Conservation (phyloP, 2,329 filamentous ascomycete genomes). For the Aspergillus awamori region DNA sequence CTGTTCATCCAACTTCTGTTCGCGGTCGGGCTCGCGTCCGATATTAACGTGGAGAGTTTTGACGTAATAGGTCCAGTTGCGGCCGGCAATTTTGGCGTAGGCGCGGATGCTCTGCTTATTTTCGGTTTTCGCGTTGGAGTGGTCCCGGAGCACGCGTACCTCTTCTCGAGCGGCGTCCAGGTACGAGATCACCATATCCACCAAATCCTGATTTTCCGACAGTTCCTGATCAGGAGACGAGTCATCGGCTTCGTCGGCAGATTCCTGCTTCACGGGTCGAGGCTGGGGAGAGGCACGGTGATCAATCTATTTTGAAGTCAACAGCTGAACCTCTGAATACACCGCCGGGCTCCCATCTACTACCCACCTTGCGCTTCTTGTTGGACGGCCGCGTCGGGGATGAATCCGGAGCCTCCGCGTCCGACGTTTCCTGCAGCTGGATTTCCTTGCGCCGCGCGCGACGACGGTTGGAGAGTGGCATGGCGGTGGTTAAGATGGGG, state of each 20-base stretch:
- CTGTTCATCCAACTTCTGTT: constrained; percentile 46
- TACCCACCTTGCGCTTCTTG: constrained; percentile 53
- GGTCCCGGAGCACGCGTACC: constrained; percentile 47
- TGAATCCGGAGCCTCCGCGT: constrained; percentile 51
- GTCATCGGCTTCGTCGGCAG: constrained; percentile 45
- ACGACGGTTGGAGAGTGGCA: constrained; percentile 49
- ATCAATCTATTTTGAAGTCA: constrained; percentile 34
- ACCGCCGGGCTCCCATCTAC: background rate
- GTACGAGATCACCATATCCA: constrained; percentile 53
- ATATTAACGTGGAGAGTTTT: constrained; percentile 53
- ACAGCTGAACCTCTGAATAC: background rate
- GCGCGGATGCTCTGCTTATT: constrained; percentile 52
- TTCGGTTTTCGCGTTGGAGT: constrained; percentile 50
- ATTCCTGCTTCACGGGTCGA: constrained; percentile 41
- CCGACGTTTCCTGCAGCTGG: constrained; percentile 48
- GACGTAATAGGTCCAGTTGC: constrained; percentile 57
- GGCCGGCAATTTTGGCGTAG: constrained; percentile 55
- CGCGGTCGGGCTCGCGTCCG: constrained; percentile 52
- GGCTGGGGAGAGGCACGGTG: constrained; percentile 37
- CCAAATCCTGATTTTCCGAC: constrained; percentile 47
- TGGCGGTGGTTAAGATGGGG: constrained; percentile 23
- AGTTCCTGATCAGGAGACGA: constrained; percentile 47
- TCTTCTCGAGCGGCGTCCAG: constrained; percentile 48
- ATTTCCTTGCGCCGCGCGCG: constrained; percentile 51
- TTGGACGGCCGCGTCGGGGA: constrained; percentile 50